A percentile compares a stretch with the other conserved stretches of the same genome.
phyloP scores from a whole-genome alignment of 768 basidiomycete genomes.

The Megacollybia marginata region DNA sequence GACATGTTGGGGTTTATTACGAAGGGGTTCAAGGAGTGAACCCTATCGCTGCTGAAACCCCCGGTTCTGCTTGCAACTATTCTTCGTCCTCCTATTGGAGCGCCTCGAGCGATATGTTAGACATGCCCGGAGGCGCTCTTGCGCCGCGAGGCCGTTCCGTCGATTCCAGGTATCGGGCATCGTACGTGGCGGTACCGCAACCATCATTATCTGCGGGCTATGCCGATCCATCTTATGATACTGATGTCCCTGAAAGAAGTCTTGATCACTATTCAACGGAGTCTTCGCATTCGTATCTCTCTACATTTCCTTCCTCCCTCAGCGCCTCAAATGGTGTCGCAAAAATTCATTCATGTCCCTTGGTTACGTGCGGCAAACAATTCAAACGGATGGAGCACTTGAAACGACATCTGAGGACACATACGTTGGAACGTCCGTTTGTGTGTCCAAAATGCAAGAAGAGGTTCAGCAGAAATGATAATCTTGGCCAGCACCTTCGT shows the following conservation, averaged over 20 bases:
- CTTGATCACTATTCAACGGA: not conserved
- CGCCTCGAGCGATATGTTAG: not conserved
- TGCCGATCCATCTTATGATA: not conserved
- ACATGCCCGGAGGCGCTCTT: not conserved
- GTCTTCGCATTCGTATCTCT: not conserved
- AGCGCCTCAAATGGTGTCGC: slow-evolving; percentile 22
- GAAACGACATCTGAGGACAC: slow-evolving; percentile 80
- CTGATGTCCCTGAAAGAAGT: no score
- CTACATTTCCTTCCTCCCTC: not conserved
- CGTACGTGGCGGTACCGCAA: not conserved
- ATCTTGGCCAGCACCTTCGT: slow-evolving; percentile 78
- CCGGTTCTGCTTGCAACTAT: not conserved
- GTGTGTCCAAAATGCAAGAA: slow-evolving; percentile 68
- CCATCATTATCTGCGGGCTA: not conserved
- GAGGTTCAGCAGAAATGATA: slow-evolving; percentile 84
- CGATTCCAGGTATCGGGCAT: not conserved
- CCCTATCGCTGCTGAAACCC: not conserved
- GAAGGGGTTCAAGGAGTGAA: not conserved
- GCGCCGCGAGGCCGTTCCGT: not conserved
- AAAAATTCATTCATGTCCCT: slow-evolving; percentile 74
- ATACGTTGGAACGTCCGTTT: slow-evolving; percentile 85
- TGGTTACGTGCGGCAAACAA: slow-evolving; percentile 73
- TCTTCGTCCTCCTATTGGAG: not conserved
- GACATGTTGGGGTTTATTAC: not conserved
- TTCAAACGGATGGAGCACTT: slow-evolving; percentile 94